Base-by-base conservation (phyloP, 169 alveolate genomes). In the Babesia caballi region DNA sequence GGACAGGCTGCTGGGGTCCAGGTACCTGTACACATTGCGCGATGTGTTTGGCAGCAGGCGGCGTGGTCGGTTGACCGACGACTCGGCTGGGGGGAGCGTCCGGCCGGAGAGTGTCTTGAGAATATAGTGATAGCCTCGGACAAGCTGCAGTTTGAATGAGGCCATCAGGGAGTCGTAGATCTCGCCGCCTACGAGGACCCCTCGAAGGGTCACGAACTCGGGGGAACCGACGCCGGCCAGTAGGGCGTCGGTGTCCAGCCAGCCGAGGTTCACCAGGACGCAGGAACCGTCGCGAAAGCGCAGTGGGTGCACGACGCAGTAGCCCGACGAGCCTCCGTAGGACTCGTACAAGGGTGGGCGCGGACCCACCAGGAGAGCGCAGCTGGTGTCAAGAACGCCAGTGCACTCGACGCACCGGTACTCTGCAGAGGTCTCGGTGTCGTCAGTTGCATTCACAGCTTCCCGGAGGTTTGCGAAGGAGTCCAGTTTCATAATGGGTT, bases 121-220 rank as follows among this genome's bases (percentile, higher is more conserved):
- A 4, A 61, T 15, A 3, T 50, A 35, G 17, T 68, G 84, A 25
- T 77, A 66, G 14, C 52, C 17, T 11, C 40, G 44, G 14, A 77
- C 67, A 30, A 81, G 58, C 14, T 74, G 52, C 25, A 66, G 41
- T 61, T 84, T 84, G 23, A 74, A 12, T 21, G 76, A 66, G 41
- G 74, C 77, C 42, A 74, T 51, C n/a, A 82, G 63, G 11, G 72
- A 61, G 41, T 87, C 89, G 60, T 63, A 61, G 27, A 88, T 61
- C 57, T 91, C 95, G 23, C 94, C 95, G 5, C 86, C 85, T 50
- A 84, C 93, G 41, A 91, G 57, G 36, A 91, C 67, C 5, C 94
- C 95, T 35, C 95, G 85, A 17, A 91, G 89, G 28, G 94, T 91
- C 15, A 91, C 94, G 74, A 84, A 61, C 70, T 90, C 93, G 0